Percentiles rank a stretch among this genome's conserved stretches.
phyloP scores from a whole-genome alignment of 2,329 filamentous ascomycete species.

The Phoma sp. region DNA sequence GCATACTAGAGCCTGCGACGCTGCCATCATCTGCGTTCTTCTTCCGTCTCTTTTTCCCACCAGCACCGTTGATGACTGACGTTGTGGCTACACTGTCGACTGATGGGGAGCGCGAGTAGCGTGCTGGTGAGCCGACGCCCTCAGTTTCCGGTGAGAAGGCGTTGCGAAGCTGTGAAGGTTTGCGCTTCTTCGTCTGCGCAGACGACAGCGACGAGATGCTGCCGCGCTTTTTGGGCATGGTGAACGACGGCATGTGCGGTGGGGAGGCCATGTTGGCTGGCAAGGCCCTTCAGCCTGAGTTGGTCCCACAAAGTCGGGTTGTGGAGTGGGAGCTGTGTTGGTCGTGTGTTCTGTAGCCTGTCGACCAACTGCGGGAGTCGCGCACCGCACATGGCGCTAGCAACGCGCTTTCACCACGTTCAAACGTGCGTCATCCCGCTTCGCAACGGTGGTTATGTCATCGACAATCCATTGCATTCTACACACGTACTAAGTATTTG shows the following conservation, averaged over 20 bases:
- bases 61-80: conserved; percentile 42
- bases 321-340: conserved; percentile 3
- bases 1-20: conserved; percentile 46
- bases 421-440: conserved; percentile 21
- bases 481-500: conserved; percentile 20
- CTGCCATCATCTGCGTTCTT: conserved; percentile 37
- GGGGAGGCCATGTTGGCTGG: conserved; percentile 59
- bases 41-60: conserved; percentile 64
- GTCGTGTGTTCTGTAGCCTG: conserved; percentile 1
- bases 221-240: conserved; percentile 68
- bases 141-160: conserved; percentile 74
- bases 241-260: conserved; percentile 59
- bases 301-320: neutral
- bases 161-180: conserved; percentile 76
- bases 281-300: conserved; percentile 2
- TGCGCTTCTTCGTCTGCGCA: conserved; percentile 67
- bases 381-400: conserved; percentile 19
- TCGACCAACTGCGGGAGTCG: conserved; percentile 17
- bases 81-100: conserved; percentile 67
- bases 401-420: conserved; percentile 22
- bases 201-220: conserved; percentile 60
- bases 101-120: conserved; percentile 68
- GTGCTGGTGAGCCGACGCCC: conserved; percentile 57
- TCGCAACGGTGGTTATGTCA: conserved; percentile 34
- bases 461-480: conserved; percentile 19